Evolutionary conservation across 2,329 filamentous ascomycete genomes (phyloP), one percentile per base, ranked within the genome.

Genomic region (Cladosporium halotolerans): DNA sequence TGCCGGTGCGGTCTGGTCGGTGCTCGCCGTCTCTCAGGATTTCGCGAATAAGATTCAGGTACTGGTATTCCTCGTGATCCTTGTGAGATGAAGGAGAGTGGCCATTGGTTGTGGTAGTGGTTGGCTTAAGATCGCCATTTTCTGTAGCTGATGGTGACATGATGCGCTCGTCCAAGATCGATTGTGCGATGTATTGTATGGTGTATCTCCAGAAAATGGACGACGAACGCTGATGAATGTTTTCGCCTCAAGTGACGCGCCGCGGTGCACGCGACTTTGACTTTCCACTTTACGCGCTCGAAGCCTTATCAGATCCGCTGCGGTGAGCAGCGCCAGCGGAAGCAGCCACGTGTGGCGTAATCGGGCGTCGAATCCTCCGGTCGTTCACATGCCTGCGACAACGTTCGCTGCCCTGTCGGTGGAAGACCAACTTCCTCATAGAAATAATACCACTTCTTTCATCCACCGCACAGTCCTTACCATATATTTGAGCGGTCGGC

Each of bases 1-100:
- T 99, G 50, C 93, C 93, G 3, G 93, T 99, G 62, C 89, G 89
- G 70, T 99, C 93, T 32, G 89, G 90, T 14, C 93, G 85, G 67
- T 90, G 85, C 70, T 99, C 93, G 64, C 93, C 93, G 23, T 81
- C 74, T 13, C 83, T 76, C 13, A 99, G 78, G 65, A 97, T 96
- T 60, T 89, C 82, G 60, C 84, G 85, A 58, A 97, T 89, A 23
- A 99, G 80, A 63, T 92, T 80, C 55, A 99, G 84, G 69, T 99
- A 99, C 72, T 97, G 93, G 66, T 90, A 78, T 73, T 99, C 93
- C 75, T 97, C 91, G 66, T 96, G 89, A 1, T 58, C 66, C 53
- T 52, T 41, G 43, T 49, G 53, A 14, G 52, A 28, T n/a, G 50
- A 11, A 9, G 34, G 14, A 31, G 44, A 42, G 36, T 42, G 36